Evolutionary conservation across 768 basidiomycete species (phyloP).

Genomic region (Hypsizygus marmoreus): DNA sequence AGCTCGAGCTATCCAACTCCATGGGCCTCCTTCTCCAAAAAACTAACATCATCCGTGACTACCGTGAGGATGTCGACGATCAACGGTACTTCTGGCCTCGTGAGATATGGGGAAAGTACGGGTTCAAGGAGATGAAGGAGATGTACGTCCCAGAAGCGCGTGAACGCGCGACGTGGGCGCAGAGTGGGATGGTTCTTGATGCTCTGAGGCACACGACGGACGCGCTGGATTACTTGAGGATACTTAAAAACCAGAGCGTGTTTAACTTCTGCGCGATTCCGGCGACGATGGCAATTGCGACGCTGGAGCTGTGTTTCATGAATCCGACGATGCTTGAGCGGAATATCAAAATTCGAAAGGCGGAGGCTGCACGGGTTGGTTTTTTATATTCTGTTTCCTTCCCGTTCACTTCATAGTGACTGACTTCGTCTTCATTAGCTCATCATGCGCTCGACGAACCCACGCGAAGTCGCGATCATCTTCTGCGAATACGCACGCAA

Average conservation of each 20-base stretch:
- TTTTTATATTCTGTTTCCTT: neutral
- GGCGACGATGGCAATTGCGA: slow-evolving; percentile 94
- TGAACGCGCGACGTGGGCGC: slow-evolving; percentile 73
- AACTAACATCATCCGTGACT: slow-evolving; percentile 97
- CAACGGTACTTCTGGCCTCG: slow-evolving; percentile 91
- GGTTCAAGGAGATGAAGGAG: slow-evolving; percentile 72
- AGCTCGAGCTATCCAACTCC: slow-evolving; percentile 88
- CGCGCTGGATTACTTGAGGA: slow-evolving; percentile 83
- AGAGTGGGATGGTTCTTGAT: slow-evolving; percentile 89
- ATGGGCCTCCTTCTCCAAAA: slow-evolving; percentile 98
- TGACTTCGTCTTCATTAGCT: slow-evolving; percentile 51
- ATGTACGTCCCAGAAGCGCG: slow-evolving; percentile 59
- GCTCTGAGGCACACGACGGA: slow-evolving; percentile 84
- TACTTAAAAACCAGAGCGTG: slow-evolving; percentile 87
- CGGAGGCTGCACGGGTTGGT: slow-evolving; percentile 78
- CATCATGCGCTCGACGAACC: slow-evolving; percentile 91
- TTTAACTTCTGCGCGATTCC: slow-evolving; percentile 98
- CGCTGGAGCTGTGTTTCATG: slow-evolving; percentile 90
- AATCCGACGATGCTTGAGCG: slow-evolving; percentile 82
- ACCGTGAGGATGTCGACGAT: slow-evolving; percentile 86
- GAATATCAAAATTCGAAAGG: slow-evolving; percentile 96
- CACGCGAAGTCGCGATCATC: slow-evolving; percentile 85
- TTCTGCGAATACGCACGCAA: slow-evolving; percentile 81
- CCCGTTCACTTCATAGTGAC: neutral
- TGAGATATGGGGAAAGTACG: slow-evolving; percentile 84